phyloP scores from a whole-genome alignment of 306 rosid species.

The Astragalus glycyphyllos region DNA sequence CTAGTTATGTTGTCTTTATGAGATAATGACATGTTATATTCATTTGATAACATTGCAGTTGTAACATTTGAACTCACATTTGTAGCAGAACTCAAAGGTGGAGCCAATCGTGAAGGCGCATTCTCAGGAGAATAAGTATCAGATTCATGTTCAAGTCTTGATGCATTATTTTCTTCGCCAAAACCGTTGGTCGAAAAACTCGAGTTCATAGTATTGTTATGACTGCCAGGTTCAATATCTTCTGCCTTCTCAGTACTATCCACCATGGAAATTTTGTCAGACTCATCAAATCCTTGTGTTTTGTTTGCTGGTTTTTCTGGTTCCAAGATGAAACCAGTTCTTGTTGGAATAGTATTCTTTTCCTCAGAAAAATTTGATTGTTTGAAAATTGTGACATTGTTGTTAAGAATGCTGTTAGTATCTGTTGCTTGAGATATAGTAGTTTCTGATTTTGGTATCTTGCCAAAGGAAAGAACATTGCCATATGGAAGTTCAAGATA shows the following conservation, averaged over 20 bases:
- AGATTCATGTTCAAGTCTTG: constrained; percentile 29
- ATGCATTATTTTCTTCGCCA: constrained; percentile 38
- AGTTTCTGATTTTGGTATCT: no score
- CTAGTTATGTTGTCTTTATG: constrained; percentile 35
- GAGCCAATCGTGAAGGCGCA: no score
- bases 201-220: constrained; percentile 27
- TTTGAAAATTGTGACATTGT: constrained; percentile 37
- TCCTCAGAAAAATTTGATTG: constrained; percentile 33
- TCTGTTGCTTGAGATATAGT: constrained; percentile 39
- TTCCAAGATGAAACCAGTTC: constrained; percentile 39
- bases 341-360: constrained; percentile 9
- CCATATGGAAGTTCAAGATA: constrained; percentile 64
- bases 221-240: constrained; percentile 30
- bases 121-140: no score
- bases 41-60: constrained; percentile 34
- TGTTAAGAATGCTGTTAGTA: constrained; percentile 31
- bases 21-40: constrained; percentile 38
- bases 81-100: constrained; percentile 9
- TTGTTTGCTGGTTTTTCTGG: constrained; percentile 38
- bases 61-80: constrained; percentile 39
- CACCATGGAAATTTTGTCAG: no score
- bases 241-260: not conserved
- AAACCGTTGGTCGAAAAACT: constrained; percentile 39
- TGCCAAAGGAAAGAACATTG: constrained; percentile 44
- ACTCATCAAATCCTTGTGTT: constrained; percentile 46